These are phyloP conservation scores for Aspergillus sp. DNA, from an alignment of 2,329 filamentous ascomycete species.

Conservation along the genomic window DNA sequence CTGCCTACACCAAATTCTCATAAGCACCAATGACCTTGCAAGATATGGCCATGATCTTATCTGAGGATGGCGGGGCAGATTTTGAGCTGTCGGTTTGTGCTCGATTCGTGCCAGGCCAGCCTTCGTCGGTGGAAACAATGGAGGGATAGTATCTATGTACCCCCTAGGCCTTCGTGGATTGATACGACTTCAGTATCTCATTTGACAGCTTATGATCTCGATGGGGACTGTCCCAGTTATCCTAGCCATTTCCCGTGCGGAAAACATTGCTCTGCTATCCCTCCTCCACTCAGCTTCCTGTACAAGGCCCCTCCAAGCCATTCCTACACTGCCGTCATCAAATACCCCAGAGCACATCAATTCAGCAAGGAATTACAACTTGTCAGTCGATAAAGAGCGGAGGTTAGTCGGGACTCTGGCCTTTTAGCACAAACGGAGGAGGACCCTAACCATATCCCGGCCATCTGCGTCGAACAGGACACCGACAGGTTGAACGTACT, in stretches of 20 bases:
- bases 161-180: neutral
- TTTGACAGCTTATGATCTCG: neutral
- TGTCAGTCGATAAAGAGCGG: slow-evolving; percentile 34
- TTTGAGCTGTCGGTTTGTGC: neutral
- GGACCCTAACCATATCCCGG: slow-evolving; percentile 30
- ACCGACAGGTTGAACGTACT: slow-evolving; percentile 23
- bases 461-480: slow-evolving; percentile 31
- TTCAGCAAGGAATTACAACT: neutral
- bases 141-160: neutral
- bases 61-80: neutral
- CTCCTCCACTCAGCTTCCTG: slow-evolving; percentile 7
- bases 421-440: slow-evolving; percentile 33
- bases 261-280: slow-evolving; percentile 11
- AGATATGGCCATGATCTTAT: neutral
- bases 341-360: neutral
- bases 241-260: slow-evolving; percentile 1
- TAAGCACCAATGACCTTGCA: neutral
- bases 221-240: neutral
- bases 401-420: slow-evolving; percentile 27
- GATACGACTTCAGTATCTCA: neutral
- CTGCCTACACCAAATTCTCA: neutral
- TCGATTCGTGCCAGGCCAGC: neutral
- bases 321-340: slow-evolving; percentile 13
- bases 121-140: neutral
- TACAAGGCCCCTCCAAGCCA: neutral